Conservation (phyloP, 352 stramenopile genomes). For the Globisporangium megalacanthum region DNA sequence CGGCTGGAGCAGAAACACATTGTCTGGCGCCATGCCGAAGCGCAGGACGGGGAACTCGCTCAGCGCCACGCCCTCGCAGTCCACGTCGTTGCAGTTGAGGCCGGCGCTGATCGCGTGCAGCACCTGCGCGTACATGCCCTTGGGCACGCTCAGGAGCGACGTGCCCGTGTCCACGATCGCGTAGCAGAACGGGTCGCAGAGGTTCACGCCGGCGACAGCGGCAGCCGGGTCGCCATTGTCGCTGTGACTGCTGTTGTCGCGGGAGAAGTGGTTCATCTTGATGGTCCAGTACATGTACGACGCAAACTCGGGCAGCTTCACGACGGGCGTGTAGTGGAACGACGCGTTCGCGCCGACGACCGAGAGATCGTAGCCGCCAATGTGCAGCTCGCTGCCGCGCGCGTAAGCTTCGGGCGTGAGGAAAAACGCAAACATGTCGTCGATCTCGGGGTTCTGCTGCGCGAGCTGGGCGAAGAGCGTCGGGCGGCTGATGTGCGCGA, state of each 20-base stretch:
- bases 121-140: conserved; percentile 59
- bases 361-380: conserved; percentile 81
- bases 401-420: conserved; percentile 73
- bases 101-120: conserved; percentile 52
- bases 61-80: conserved; percentile 45
- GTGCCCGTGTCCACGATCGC: conserved; percentile 88
- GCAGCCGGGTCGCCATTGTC: background rate
- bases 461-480: conserved; percentile 75
- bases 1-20: conserved; percentile 76
- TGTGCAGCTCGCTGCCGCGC: conserved; percentile 67
- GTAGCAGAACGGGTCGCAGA: conserved; percentile 80
- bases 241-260: background rate
- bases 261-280: conserved; percentile 63
- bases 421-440: conserved; percentile 88
- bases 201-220: conserved; percentile 19
- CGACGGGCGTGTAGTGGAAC: conserved; percentile 85
- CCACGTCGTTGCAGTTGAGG: conserved; percentile 60
- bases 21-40: conserved; percentile 82
- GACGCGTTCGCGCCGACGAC: conserved; percentile 76
- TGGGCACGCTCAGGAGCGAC: conserved; percentile 80
- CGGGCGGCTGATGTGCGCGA: conserved; percentile 81
- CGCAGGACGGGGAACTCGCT: conserved; percentile 61
- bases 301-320: conserved; percentile 76
- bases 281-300: conserved; percentile 85
- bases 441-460: conserved; percentile 55